Conservation (phyloP, 108 stramenopile species). For the Cyclotella kingstonii region DNA sequence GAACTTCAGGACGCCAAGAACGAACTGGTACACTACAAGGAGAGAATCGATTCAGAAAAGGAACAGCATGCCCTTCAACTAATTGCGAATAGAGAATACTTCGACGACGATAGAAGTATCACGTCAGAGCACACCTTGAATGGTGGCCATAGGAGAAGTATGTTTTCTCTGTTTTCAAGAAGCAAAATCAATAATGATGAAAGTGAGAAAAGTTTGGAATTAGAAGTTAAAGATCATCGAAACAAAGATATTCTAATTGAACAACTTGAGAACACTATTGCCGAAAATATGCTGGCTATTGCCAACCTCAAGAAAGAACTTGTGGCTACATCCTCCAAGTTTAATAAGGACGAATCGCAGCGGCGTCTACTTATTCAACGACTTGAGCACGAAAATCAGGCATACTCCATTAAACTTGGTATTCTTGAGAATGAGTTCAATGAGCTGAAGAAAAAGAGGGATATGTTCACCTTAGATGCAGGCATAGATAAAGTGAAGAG, state of each 20-base stretch:
- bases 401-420: slow-evolving; percentile 37
- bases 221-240: slow-evolving; percentile 18
- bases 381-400: slow-evolving; percentile 37
- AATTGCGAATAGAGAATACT: slow-evolving; percentile 38
- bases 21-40: slow-evolving; percentile 32
- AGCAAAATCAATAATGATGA: slow-evolving; percentile 3
- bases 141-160: slow-evolving; percentile 1
- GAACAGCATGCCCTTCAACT: slow-evolving; percentile 31
- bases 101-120: slow-evolving; percentile 20
- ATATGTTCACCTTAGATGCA: slow-evolving; percentile 6
- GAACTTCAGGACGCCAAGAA: slow-evolving; percentile 26
- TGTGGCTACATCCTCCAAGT: slow-evolving; percentile 26
- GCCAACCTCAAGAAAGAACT: slow-evolving; percentile 37
- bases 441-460: slow-evolving; percentile 10
- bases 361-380: slow-evolving; percentile 36
- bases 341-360: slow-evolving; percentile 40
- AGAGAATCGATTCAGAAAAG: slow-evolving; percentile 16
- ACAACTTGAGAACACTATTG: slow-evolving; percentile 24
- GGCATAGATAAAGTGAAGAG: slow-evolving; percentile 10
- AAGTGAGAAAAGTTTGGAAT: slow-evolving; percentile 14
- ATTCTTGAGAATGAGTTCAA: slow-evolving; percentile 9
- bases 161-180: slow-evolving; percentile 28
- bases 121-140: slow-evolving; percentile 7
- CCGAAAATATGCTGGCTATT: slow-evolving; percentile 33
- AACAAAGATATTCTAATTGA: slow-evolving; percentile 37